Conservation (phyloP, 345 rosid species). For the Abelmoschus esculentus region DNA sequence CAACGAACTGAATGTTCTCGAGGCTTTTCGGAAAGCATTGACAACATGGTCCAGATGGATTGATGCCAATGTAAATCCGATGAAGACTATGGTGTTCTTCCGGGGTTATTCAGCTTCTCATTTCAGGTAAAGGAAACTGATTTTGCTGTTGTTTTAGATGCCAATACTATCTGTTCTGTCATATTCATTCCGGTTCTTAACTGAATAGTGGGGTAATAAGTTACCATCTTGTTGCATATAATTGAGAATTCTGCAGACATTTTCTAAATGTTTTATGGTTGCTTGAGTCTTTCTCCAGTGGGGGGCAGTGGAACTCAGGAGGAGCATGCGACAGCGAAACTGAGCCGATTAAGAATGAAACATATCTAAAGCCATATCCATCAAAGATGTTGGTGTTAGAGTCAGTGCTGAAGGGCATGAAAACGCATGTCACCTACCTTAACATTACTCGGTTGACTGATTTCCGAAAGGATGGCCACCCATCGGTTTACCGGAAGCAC, state of each 20-base stretch:
- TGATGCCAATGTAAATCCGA: constrained; percentile 64
- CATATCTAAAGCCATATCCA: constrained; percentile 60
- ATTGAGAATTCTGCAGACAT: background rate
- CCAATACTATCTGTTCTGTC: background rate
- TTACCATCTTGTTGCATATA: background rate
- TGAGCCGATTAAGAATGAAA: constrained; percentile 74
- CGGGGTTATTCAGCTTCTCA: constrained; percentile 90
- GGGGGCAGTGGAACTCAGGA: constrained; percentile 99
- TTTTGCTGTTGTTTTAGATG: background rate
- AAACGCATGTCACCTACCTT: constrained; percentile 65
- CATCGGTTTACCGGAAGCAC: constrained; percentile 72
- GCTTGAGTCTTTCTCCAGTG: constrained; percentile 36
- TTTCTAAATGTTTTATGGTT: background rate
- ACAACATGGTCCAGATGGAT: constrained; percentile 94
- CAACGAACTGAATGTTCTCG: constrained; percentile 64
- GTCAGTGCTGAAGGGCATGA: constrained; percentile 64
- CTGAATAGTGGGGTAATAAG: background rate
- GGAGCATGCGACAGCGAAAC: constrained; percentile 83
- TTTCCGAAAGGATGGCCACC: constrained; percentile 92
- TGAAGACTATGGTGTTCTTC: constrained; percentile 65
- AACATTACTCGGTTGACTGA: constrained; percentile 80
- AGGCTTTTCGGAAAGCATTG: constrained; percentile 86
- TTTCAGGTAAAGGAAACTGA: constrained; percentile 54
- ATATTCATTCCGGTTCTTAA: background rate
- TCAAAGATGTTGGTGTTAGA: constrained; percentile 77